Conservation (phyloP, 352 stramenopile species). For the Globisporangium alternatum region DNA sequence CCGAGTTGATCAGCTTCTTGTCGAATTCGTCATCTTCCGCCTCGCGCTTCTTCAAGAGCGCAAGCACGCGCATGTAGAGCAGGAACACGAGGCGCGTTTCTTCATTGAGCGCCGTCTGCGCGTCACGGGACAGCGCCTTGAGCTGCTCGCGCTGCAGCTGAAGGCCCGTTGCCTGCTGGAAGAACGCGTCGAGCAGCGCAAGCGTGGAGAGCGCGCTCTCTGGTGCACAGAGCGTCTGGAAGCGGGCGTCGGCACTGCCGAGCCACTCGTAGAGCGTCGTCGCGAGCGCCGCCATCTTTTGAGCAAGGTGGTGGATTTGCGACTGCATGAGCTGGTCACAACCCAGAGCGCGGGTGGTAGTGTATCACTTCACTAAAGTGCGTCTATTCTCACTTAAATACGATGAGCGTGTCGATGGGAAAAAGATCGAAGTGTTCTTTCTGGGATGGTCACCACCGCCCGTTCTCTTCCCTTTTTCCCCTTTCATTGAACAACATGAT, state of each 20-base stretch:
- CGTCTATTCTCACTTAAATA: not conserved
- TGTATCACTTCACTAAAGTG: not conserved
- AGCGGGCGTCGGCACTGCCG: slow-evolving; percentile 13
- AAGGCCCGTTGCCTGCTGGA: slow-evolving; percentile 8
- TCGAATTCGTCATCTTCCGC: not conserved
- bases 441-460: not conserved
- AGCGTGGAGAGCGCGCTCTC: not conserved
- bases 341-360: not conserved
- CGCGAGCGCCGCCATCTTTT: slow-evolving; percentile 3
- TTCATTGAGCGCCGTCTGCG: slow-evolving; percentile 6
- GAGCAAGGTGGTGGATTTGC: not conserved
- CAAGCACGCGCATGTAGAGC: slow-evolving; percentile 16
- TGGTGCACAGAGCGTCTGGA: slow-evolving; percentile 3
- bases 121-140: slow-evolving; percentile 10
- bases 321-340: not conserved
- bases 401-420: not conserved
- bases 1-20: slow-evolving; percentile 21
- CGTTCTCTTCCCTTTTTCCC: not conserved
- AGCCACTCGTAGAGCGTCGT: slow-evolving; percentile 9
- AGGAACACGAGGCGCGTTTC: slow-evolving; percentile 16
- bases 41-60: not conserved
- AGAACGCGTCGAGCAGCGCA: slow-evolving; percentile 12
- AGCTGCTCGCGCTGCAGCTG: slow-evolving; percentile 14
- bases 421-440: slow-evolving; percentile 2
- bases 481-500: not conserved